These are phyloP conservation scores for Apiospora marii DNA, from an alignment of 2,329 filamentous ascomycete genomes.

Conservation along the genomic window DNA sequence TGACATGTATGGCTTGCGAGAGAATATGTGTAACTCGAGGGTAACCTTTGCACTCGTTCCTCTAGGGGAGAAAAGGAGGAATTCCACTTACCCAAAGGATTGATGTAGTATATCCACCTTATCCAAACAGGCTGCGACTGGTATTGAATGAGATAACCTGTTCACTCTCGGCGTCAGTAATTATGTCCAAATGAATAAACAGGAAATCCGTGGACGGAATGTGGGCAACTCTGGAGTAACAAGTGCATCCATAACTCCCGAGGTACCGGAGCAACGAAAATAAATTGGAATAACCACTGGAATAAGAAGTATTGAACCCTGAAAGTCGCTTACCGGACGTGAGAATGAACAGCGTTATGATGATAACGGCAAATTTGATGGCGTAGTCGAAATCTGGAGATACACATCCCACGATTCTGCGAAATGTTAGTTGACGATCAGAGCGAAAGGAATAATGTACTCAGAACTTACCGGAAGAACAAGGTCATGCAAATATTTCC, in stretches of 20 bases:
- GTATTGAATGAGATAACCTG: slow-evolving; percentile 84
- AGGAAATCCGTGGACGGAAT: no score
- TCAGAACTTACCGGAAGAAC: no score
- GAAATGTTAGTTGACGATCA: no score
- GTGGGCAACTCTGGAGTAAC: neutral
- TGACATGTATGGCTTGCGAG: no score
- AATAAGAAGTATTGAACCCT: no score
- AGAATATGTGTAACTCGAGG: no score
- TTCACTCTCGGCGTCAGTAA: neutral
- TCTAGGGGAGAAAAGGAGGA: no score
- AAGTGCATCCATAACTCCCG: no score
- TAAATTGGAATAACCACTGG: no score
- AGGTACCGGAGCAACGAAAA: no score
- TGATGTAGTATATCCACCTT: slow-evolving; percentile 82
- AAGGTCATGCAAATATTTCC: slow-evolving; percentile 78
- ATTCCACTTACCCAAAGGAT: slow-evolving; percentile 56
- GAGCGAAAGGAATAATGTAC: no score
- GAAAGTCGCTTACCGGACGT: slow-evolving; percentile 56
- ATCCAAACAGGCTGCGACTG: slow-evolving; percentile 77
- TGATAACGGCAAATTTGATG: slow-evolving; percentile 80
- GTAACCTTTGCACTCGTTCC: no score
- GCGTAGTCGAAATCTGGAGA: slow-evolving; percentile 87
- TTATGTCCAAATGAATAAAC: neutral
- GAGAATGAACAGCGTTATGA: slow-evolving; percentile 83
- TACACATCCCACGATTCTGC: slow-evolving; percentile 75